Percentiles rank a stretch among this genome's conserved stretches.
phyloP scores from a whole-genome alignment of 2,329 filamentous ascomycete genomes.

The Akanthomyces uredinophilus region DNA sequence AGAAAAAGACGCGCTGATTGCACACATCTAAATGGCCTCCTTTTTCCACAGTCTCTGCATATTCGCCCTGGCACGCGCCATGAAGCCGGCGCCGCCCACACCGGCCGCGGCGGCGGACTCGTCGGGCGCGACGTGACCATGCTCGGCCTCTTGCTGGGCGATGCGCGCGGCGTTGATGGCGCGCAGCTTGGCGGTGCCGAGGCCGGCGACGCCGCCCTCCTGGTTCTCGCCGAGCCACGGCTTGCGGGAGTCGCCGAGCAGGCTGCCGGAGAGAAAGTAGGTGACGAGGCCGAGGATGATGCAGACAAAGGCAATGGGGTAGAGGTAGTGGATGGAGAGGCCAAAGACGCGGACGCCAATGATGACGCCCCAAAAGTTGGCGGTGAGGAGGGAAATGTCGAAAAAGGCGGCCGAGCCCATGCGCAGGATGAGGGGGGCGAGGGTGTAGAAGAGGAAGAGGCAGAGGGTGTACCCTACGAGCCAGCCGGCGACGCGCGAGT shows the following conservation, averaged over 20 bases:
- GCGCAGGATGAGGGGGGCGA: slow-evolving; percentile 82
- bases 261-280: slow-evolving; percentile 80
- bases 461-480: slow-evolving; percentile 85
- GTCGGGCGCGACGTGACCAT: slow-evolving; percentile 11
- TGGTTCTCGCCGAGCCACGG: slow-evolving; percentile 90
- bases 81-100: not conserved
- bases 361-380: slow-evolving; percentile 95
- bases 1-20: not conserved
- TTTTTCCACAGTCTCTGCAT: slow-evolving; percentile 4
- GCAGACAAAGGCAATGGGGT: slow-evolving; percentile 90
- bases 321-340: slow-evolving; percentile 77
- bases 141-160: slow-evolving; percentile 30
- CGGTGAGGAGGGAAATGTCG: slow-evolving; percentile 89
- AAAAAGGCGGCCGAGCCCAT: slow-evolving; percentile 91
- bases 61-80: not conserved
- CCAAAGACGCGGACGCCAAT: slow-evolving; percentile 87
- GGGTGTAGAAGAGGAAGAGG: slow-evolving; percentile 78
- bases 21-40: not conserved
- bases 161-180: slow-evolving; percentile 54
- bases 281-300: slow-evolving; percentile 81
- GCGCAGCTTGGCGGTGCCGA: slow-evolving; percentile 81
- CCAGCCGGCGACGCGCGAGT: slow-evolving; percentile 68
- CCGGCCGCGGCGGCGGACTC: not conserved
- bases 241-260: slow-evolving; percentile 84
- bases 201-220: slow-evolving; percentile 69